phyloP scores from a whole-genome alignment of 352 stramenopile species.

The Plasmopara viticola region DNA sequence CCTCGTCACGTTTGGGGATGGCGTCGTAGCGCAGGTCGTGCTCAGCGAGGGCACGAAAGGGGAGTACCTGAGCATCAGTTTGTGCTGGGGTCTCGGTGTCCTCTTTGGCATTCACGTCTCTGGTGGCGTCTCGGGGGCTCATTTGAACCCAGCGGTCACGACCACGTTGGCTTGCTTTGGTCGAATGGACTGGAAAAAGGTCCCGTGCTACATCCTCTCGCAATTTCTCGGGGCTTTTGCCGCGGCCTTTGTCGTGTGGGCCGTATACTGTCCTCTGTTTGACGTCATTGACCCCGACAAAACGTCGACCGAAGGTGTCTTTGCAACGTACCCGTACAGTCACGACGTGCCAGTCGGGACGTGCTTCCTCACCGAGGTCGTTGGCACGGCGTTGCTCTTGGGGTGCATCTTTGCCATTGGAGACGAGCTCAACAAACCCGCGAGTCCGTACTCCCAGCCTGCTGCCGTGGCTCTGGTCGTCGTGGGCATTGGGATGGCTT shows the following conservation, averaged over 20 bases:
- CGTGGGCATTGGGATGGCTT: slow-evolving; percentile 59
- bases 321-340: slow-evolving; percentile 46
- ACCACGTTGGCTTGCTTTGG: slow-evolving; percentile 43
- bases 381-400: slow-evolving; percentile 54
- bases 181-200: slow-evolving; percentile 48
- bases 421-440: slow-evolving; percentile 49
- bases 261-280: slow-evolving; percentile 50
- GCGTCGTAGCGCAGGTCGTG: slow-evolving; percentile 56
- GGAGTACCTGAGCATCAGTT: slow-evolving; percentile 62
- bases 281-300: slow-evolving; percentile 41
- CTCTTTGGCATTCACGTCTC: slow-evolving; percentile 62
- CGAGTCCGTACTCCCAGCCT: slow-evolving; percentile 37
- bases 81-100: slow-evolving; percentile 68
- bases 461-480: slow-evolving; percentile 46
- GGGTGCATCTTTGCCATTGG: slow-evolving; percentile 55
- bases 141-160: slow-evolving; percentile 66
- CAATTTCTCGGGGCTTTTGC: slow-evolving; percentile 50
- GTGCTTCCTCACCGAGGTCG: slow-evolving; percentile 53
- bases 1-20: slow-evolving; percentile 61
- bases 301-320: slow-evolving; percentile 31
- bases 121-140: slow-evolving; percentile 45
- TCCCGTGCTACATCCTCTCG: slow-evolving; percentile 44
- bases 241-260: slow-evolving; percentile 39
- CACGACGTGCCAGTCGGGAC: slow-evolving; percentile 31
- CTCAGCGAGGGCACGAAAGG: slow-evolving; percentile 44